These are phyloP conservation scores for Plasmodium knowlesi DNA, from an alignment of 169 alveolate species.

Conservation along the genomic window DNA sequence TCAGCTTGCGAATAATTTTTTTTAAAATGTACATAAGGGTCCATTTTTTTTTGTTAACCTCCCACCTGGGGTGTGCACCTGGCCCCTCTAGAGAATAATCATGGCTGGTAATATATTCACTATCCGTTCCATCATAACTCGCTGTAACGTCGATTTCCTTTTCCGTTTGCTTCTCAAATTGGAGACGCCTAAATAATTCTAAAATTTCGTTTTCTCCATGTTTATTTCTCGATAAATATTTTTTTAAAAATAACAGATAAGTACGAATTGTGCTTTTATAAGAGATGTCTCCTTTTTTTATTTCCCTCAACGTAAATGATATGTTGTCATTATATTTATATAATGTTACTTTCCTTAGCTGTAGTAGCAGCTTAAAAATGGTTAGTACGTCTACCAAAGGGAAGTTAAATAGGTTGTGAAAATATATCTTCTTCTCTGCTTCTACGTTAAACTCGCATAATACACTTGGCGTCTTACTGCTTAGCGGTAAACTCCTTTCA, in stretches of 20 bases:
- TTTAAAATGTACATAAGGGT: constrained; percentile 4
- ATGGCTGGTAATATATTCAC: neutral
- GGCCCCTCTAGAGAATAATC: neutral
- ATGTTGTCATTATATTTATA: constrained; percentile 31
- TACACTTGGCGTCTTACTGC: neutral
- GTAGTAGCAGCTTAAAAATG: constrained; percentile 39
- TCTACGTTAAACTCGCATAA: constrained; percentile 43
- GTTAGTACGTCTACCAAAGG: constrained; percentile 15
- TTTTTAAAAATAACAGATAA: constrained; percentile 20
- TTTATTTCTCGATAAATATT: constrained; percentile 26
- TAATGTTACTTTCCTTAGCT: constrained; percentile 14
- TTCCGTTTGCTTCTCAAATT: neutral
- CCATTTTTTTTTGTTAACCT: constrained; percentile 7
- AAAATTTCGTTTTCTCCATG: neutral
- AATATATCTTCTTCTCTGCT: constrained; percentile 18
- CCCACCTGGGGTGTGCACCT: neutral
- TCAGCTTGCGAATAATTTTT: constrained; percentile 3
- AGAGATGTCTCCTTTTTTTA: neutral
- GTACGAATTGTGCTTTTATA: constrained; percentile 20
- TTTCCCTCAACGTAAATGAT: constrained; percentile 19
- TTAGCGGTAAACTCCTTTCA: neutral
- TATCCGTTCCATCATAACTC: neutral
- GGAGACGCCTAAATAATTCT: neutral
- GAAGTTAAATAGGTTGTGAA: constrained; percentile 39
- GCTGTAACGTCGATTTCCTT: neutral